Evolutionary conservation across 108 stramenopile genomes (phyloP), one percentile per base, ranked within the genome.

Genomic region (Cafeteria roenbergensis): DNA sequence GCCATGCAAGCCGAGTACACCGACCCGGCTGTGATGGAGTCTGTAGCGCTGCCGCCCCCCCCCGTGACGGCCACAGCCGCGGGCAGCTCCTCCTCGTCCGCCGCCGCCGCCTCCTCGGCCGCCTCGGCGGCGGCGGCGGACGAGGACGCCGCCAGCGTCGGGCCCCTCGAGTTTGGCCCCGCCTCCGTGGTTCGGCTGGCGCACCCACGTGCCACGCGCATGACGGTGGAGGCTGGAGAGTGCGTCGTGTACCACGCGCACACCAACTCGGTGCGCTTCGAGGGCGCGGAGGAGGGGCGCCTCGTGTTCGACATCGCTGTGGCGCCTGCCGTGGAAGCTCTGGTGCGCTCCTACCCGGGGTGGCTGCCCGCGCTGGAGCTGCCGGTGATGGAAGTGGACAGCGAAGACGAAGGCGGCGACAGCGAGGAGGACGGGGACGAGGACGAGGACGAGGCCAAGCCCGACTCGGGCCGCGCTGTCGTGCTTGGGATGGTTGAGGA

Each of bases 221-320:
- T 95, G 4, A 79, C 88, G 30, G 66, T 96, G 1, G 94, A 95
- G 67, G 93, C 90, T 22, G 90, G 81, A 20, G 86, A 85, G 68
- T 90, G 89, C 6, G 88, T 96, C 6, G 52, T 99, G 30, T 96
- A 96, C 75, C 97, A 99, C 66, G 92, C 90, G 70, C 78, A 74
- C 33, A 90, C 91, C 60, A 99, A 99, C 71, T 79, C 90, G 4
- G 58, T 90, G 22, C 86, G 80, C 29, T 90, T 85, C 71, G 89
- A 87, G 32, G 91, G 83, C 25, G 85, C 78, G 50, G 84, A 92
- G 28, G 66, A 92, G 62, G 84, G 85, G 68, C 90, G 92, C 24
- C 67, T 99, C 80, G 94, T 96, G 73, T 96, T 95, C 65, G 94
- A 95, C 69, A 77, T 92, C 42, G 97, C 96, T 68, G 97, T 95